Percentiles rank a stretch among this genome's conserved stretches.
Conservation (phyloP, 2,329 filamentous ascomycete species). For the Colletotrichum salicis region DNA sequence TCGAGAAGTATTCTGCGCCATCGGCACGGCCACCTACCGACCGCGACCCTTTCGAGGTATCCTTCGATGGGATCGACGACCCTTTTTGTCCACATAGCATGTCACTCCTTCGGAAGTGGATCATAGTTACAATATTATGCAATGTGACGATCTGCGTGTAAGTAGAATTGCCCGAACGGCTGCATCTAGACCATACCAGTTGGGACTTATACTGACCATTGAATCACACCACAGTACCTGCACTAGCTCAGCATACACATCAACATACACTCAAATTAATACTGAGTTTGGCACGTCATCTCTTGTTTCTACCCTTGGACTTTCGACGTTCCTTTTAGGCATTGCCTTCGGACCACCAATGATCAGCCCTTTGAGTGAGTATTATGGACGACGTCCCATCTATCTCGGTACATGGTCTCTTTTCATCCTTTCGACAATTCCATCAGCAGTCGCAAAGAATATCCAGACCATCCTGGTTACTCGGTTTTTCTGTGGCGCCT, state of each 20-base stretch:
- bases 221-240: slow-evolving; percentile 68
- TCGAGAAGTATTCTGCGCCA: neutral
- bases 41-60: slow-evolving; percentile 71
- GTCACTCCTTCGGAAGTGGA: slow-evolving; percentile 74
- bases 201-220: neutral
- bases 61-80: slow-evolving; percentile 80
- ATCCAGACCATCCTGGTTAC: slow-evolving; percentile 80
- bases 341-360: slow-evolving; percentile 70
- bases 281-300: slow-evolving; percentile 77
- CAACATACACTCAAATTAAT: slow-evolving; percentile 81
- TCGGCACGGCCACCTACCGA: slow-evolving; percentile 34
- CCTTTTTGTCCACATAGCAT: slow-evolving; percentile 79
- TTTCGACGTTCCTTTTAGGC: slow-evolving; percentile 86
- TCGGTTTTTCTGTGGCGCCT: slow-evolving; percentile 80
- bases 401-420: slow-evolving; percentile 80
- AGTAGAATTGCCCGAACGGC: slow-evolving; percentile 46
- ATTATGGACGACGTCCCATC: slow-evolving; percentile 85
- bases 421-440: slow-evolving; percentile 83
- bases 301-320: slow-evolving; percentile 79
- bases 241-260: slow-evolving; percentile 86
- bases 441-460: slow-evolving; percentile 82
- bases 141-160: slow-evolving; percentile 83
- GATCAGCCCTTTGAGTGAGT: slow-evolving; percentile 74
- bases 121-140: slow-evolving; percentile 78
- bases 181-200: neutral